A percentile compares a stretch with the other conserved stretches of the same genome.
phyloP scores from a whole-genome alignment of 1,284 basidiomycete genomes.

The Fomitopsis betulina region DNA sequence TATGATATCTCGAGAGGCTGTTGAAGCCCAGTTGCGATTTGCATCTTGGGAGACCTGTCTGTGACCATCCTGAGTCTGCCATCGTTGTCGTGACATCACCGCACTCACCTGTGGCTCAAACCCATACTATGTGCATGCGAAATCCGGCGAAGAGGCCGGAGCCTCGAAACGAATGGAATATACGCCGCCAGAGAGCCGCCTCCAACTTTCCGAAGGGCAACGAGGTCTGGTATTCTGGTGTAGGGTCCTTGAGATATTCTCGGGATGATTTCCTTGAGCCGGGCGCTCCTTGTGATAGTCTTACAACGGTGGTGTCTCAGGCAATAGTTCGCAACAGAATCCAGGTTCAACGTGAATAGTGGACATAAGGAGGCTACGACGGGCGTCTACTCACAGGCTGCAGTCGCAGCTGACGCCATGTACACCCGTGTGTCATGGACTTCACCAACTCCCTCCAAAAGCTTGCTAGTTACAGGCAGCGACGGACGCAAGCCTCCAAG shows the following conservation, averaged over 20 bases:
- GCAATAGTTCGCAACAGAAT: too few species aligned
- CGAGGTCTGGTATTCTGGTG: too few species aligned
- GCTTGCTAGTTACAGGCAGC: conserved; percentile 66
- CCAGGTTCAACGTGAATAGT: too few species aligned
- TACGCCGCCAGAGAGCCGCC: too few species aligned
- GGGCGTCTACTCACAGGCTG: background rate
- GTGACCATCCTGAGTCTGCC: too few species aligned
- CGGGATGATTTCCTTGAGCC: too few species aligned
- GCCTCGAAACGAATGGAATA: background rate
- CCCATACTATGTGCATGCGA: conserved; percentile 1
- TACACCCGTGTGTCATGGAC: conserved; percentile 24
- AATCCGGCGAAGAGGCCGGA: background rate
- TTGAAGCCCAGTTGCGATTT: background rate
- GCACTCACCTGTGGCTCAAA: background rate
- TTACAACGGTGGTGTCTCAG: too few species aligned
- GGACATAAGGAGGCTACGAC: background rate
- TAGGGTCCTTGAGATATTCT: too few species aligned
- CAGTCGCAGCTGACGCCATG: too few species aligned
- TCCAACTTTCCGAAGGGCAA: too few species aligned
- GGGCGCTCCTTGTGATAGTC: too few species aligned
- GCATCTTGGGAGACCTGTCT: conserved; percentile 1
- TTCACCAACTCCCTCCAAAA: conserved; percentile 55
- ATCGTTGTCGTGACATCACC: too few species aligned
- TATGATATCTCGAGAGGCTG: conserved; percentile 33
- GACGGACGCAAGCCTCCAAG: conserved; percentile 65